A percentile compares a stretch with the other conserved stretches of the same genome.
phyloP scores from a whole-genome alignment of 345 rosid genomes.

The Draba incana region DNA sequence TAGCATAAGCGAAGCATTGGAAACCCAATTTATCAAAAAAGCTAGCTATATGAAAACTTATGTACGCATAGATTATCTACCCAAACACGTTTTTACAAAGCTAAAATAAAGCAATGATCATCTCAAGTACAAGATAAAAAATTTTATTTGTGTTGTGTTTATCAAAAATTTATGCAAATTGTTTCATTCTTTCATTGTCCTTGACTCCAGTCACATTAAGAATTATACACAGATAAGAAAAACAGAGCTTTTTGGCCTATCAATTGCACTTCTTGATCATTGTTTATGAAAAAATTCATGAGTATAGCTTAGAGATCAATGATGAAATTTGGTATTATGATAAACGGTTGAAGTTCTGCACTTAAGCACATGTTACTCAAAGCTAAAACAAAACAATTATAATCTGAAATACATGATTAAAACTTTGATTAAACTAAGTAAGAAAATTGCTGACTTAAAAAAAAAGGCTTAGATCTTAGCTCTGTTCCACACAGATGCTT shows the following conservation, averaged over 20 bases:
- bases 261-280: background rate
- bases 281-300: background rate
- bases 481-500: constrained; percentile 24
- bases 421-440: constrained; percentile 18
- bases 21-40: too few relatives aligned
- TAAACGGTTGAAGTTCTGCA: background rate
- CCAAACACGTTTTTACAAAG: too few relatives aligned
- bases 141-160: too few relatives aligned
- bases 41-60: too few relatives aligned
- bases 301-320: background rate
- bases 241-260: too few relatives aligned
- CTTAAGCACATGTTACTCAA: constrained; percentile 9
- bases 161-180: too few relatives aligned
- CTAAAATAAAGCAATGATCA: too few relatives aligned
- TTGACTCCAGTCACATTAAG: too few relatives aligned
- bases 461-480: constrained; percentile 7
- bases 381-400: constrained; percentile 13
- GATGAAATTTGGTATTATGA: constrained; percentile 1
- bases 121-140: too few relatives aligned
- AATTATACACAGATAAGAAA: too few relatives aligned
- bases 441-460: constrained; percentile 25
- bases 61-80: too few relatives aligned
- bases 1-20: background rate
- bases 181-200: too few relatives aligned
- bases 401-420: constrained; percentile 23